A percentile compares a stretch with the other conserved stretches of the same genome.
phyloP scores from a whole-genome alignment of 1,139 yeast genomes.

The Debaryomycetaceae sp. region DNA sequence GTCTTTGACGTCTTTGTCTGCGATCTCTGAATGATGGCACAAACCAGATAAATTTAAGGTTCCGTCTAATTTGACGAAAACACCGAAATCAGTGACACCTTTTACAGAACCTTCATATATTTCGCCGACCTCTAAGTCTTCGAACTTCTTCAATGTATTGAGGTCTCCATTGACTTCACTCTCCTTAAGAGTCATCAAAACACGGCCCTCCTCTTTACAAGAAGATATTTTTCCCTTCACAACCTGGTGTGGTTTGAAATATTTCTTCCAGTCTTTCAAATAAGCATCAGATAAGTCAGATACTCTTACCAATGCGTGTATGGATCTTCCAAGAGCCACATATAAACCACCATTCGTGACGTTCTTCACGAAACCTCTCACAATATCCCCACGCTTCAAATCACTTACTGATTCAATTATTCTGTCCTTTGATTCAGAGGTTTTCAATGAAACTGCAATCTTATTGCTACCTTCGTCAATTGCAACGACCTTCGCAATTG shows the following conservation, averaged over 20 bases:
- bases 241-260: conserved; percentile 64
- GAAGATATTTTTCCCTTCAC: conserved; percentile 74
- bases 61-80: conserved; percentile 76
- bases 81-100: conserved; percentile 84
- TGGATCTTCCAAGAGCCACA: conserved; percentile 68
- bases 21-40: conserved; percentile 82
- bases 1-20: conserved; percentile 57
- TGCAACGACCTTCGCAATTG: conserved; percentile 58
- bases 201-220: conserved; percentile 60
- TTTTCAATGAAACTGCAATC: conserved; percentile 64
- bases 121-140: conserved; percentile 68
- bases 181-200: conserved; percentile 77
- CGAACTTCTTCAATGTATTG: conserved; percentile 52
- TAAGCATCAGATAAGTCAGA: conserved; percentile 78
- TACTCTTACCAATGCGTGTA: conserved; percentile 79
- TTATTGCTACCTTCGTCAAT: conserved; percentile 56
- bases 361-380: conserved; percentile 76
- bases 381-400: conserved; percentile 64
- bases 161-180: conserved; percentile 74
- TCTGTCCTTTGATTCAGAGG: conserved; percentile 50
- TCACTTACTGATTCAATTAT: conserved; percentile 51
- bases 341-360: conserved; percentile 77
- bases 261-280: conserved; percentile 84
- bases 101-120: conserved; percentile 77
- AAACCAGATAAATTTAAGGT: conserved; percentile 77